Base-by-base conservation (phyloP, 148 eudicot species). In the Chenopodium suecicum region DNA sequence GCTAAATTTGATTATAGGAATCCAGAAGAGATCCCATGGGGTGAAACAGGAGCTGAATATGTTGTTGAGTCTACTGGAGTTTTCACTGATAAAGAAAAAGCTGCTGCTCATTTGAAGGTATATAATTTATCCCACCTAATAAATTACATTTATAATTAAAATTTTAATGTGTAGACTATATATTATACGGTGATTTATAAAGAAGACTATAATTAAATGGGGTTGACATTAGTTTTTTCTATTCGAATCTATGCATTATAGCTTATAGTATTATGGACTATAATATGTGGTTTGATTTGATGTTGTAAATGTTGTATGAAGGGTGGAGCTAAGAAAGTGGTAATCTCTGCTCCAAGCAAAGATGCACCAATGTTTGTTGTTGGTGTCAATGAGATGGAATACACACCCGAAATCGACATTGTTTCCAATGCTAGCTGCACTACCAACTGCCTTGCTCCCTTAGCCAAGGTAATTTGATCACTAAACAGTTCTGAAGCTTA, bases 71-170 rank as follows among this genome's bases (percentile, higher is more conserved):
- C 93, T 48, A 87, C 95, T 83, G 95, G 95, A 66, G 93, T 92
- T 79, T 92, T 92, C 88, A 92, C 93, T 23, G 93, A 92, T 79
- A 92, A 87, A 85, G 93, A 86, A 44, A 92, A 92, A 83, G 95
- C 95, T 83, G 92, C 95, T 83, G 93, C 93, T 19, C 95, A 92
- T 78, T 92, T 92, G 89, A 90, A 90, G 95, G 95, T 92, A 70
- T 22, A 12, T 50, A 48, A 9, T 11, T 54, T 12, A 54, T 54
- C 4, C 4, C 60, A 54, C 4, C 60, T 54, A 0, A 54, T 54
- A 54, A 0, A 9, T 17, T 56, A 16, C 20, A 56, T 13, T 19
- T 70, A 14, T 29, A 23, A 25, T 31, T 41, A 12, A 27, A 29
- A 7, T 7, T 20, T 41, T 20, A 13, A 7, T 44, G 47, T 1